phyloP scores from a whole-genome alignment of 2,329 filamentous ascomycete species.

The Phaeosphaeria sp. region DNA sequence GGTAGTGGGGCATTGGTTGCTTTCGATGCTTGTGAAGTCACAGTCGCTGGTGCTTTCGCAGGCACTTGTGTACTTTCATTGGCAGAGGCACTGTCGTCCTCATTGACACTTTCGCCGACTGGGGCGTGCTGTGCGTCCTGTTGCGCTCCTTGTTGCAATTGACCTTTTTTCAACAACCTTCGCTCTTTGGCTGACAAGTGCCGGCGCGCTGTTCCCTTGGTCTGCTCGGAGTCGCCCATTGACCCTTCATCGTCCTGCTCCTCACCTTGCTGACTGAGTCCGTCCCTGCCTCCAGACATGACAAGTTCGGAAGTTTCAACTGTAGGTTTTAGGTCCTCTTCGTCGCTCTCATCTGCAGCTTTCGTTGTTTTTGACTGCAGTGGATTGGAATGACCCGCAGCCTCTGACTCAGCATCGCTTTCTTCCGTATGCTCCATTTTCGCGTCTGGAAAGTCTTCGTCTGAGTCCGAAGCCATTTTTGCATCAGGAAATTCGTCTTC shows the following conservation, averaged over 20 bases:
- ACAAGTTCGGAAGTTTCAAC: slow-evolving; percentile 7
- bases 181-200: slow-evolving; percentile 50
- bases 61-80: slow-evolving; percentile 22
- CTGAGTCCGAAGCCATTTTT: slow-evolving; percentile 44
- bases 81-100: slow-evolving; percentile 42
- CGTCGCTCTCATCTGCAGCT: slow-evolving; percentile 20
- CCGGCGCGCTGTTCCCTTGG: slow-evolving; percentile 29
- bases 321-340: slow-evolving; percentile 23
- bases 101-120: slow-evolving; percentile 19
- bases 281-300: slow-evolving; percentile 19
- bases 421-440: slow-evolving; percentile 46
- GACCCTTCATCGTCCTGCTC: slow-evolving; percentile 36
- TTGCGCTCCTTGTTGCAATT: slow-evolving; percentile 22
- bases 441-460: slow-evolving; percentile 56
- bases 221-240: slow-evolving; percentile 36
- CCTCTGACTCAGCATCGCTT: slow-evolving; percentile 45
- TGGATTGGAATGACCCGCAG: slow-evolving; percentile 45
- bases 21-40: slow-evolving; percentile 36
- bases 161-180: slow-evolving; percentile 47
- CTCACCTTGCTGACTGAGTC: slow-evolving; percentile 10
- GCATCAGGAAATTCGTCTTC: slow-evolving; percentile 56
- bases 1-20: slow-evolving; percentile 44
- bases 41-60: slow-evolving; percentile 31
- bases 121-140: slow-evolving; percentile 19
- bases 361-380: slow-evolving; percentile 41